These are phyloP conservation scores for Chalciporus chontae DNA, from an alignment of 768 basidiomycete species.

Conservation along the genomic window DNA sequence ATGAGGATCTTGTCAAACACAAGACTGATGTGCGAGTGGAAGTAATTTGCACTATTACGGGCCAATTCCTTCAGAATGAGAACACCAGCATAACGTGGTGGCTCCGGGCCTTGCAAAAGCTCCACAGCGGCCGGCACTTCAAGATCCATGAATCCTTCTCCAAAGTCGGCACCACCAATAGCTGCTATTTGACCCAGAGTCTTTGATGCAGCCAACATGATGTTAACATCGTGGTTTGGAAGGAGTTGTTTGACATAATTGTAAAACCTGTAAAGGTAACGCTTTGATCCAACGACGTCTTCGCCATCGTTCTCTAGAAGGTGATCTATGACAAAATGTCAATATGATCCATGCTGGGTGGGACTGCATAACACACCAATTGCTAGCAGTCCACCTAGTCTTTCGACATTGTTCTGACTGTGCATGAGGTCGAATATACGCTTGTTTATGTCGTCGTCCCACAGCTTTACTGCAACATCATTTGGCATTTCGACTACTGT, in stretches of 20 bases:
- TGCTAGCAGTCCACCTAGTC: constrained; percentile 82
- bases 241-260: constrained; percentile 93
- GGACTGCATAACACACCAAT: constrained; percentile 56
- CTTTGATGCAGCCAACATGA: constrained; percentile 94
- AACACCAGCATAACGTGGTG: constrained; percentile 88
- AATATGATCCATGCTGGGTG: constrained; percentile 5
- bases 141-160: constrained; percentile 85
- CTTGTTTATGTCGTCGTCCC: constrained; percentile 82
- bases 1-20: constrained; percentile 93
- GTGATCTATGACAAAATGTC: constrained; percentile 45
- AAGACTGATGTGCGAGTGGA: constrained; percentile 81
- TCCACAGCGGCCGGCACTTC: constrained; percentile 85
- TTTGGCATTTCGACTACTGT: constrained; percentile 78
- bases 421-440: constrained; percentile 81
- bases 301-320: constrained; percentile 75
- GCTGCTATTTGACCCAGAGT: constrained; percentile 84
- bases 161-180: constrained; percentile 78
- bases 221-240: constrained; percentile 84
- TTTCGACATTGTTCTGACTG: constrained; percentile 72
- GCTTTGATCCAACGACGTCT: constrained; percentile 76
- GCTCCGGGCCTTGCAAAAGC: constrained; percentile 72
- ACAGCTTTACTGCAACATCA: constrained; percentile 75
- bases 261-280: constrained; percentile 81
- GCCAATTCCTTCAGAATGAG: constrained; percentile 93
- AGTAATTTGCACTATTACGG: constrained; percentile 80